Evolutionary conservation across 2,329 filamentous ascomycete genomes (phyloP).

Genomic region (Penicillium sp.): DNA sequence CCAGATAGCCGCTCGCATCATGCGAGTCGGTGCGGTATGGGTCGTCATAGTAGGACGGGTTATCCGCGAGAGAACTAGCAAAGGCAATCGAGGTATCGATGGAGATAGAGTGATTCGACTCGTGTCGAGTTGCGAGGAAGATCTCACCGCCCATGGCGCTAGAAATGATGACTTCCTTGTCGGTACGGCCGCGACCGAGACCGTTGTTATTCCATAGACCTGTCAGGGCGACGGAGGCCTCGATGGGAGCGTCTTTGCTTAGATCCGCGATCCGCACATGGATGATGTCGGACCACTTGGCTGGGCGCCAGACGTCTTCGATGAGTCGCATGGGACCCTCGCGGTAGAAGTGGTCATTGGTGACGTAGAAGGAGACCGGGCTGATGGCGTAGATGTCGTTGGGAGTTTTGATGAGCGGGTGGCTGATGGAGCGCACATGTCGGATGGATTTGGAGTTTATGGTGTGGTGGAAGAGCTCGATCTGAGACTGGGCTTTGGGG

Average conservation of each 20-base stretch:
- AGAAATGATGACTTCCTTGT: slow-evolving; percentile 27
- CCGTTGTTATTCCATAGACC: slow-evolving; percentile 51
- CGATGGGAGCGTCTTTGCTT: slow-evolving; percentile 23
- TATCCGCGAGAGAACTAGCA: slow-evolving; percentile 44
- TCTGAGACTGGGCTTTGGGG: slow-evolving; percentile 43
- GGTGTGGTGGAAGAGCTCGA: slow-evolving; percentile 52
- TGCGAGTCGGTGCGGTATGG: slow-evolving; percentile 37
- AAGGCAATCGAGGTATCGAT: slow-evolving; percentile 40
- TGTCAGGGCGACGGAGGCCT: slow-evolving; percentile 38
- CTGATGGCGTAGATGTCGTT: slow-evolving; percentile 50
- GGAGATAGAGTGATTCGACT: slow-evolving; percentile 29
- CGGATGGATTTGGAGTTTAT: slow-evolving; percentile 36
- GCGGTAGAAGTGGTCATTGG: slow-evolving; percentile 52
- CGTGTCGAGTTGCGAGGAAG: slow-evolving; percentile 30
- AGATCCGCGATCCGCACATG: slow-evolving; percentile 36
- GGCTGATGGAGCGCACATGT: slow-evolving; percentile 47
- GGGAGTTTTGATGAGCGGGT: slow-evolving; percentile 49
- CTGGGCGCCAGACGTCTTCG: slow-evolving; percentile 39
- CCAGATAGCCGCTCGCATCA: slow-evolving; percentile 49
- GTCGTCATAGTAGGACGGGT: slow-evolving; percentile 52
- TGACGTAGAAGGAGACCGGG: slow-evolving; percentile 47
- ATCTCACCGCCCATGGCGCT: slow-evolving; percentile 43
- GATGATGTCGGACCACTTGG: slow-evolving; percentile 46
- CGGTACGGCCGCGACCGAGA: slow-evolving; percentile 42
- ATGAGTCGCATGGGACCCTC: slow-evolving; percentile 42